Evolutionary conservation across 768 basidiomycete species (phyloP), one percentile per base, ranked within the genome.

Genomic region (Lentinula aciculospora): DNA sequence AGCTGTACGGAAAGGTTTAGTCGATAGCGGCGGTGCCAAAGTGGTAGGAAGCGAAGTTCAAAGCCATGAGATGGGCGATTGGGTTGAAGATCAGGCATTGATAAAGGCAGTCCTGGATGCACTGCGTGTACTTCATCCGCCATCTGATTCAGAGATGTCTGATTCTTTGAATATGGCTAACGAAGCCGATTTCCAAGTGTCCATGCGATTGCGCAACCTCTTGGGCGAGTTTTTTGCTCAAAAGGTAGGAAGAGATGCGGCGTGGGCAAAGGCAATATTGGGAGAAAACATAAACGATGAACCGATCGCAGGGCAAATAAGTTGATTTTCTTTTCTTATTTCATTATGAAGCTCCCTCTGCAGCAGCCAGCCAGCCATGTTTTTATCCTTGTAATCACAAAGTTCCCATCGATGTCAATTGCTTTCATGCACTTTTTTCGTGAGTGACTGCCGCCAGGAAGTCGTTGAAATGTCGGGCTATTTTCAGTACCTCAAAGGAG

Each of bases 1-100:
- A 61, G 92, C 92, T 9, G 83, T 93, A 7, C 73, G 88, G 37
- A 89, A 92, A 68, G 92, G 92, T 0, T 73, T 94, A 10, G 79
- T 94, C 2, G 89, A 90, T 61, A 86, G 89, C 19, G 87, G 89
- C 2, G 92, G 91, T 15, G 88, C 88, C 5, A 83, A 81, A 54
- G 81, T 88, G 4, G 81, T 93, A 3, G 89, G 86, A 3, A 82
- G 78, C 39, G 89, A 91, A 66, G 85, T 81, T 60, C 69, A 74
- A 31, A 68, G 64, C n/a, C 64, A 61, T 25, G 61, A 56, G 3
- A 66, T 1, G 71, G 42, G 42, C 23, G 71, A 6, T 45, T 29
- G 25, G 39, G 32, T 32, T 29, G 80, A 80, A 49, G 70, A 74
- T 13, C 73, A 72, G 19, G 65, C 73, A 9, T 73, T 91, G 6